Base-by-base conservation (phyloP, 257 asterid genomes). In the Anisodus acutangulus region DNA sequence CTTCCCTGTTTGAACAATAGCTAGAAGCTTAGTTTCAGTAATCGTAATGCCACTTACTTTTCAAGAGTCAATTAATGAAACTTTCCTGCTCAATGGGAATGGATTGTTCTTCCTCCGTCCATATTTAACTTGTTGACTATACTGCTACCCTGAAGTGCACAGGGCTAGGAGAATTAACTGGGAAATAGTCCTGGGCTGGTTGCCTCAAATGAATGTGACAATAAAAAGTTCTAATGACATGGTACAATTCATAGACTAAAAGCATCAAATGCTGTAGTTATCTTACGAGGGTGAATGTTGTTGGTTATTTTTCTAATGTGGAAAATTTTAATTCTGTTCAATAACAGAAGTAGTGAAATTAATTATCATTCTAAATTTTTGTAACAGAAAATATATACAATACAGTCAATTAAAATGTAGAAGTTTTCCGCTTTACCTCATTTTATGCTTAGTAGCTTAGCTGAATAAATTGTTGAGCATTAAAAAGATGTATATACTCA, bases 401-500 rank as follows among this genome's bases (percentile, higher is more conserved):
- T 47, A 47, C 58, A 19, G 59, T 47, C 62, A 51, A 51, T 49
- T 49, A 3, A 49, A 47, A 49, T 13, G 45, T 51, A 51, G 13
- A 76, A 49, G 63, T 47, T 72, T 19, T 76, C 60, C 2, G 3
- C 63, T 51, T 49, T 22, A 49, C 59, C 81, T 49, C 81, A 12
- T 76, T 51, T 76, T 76, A 51, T 51, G 81, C 22, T 11, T 12
- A 22, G 9, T 26, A 12, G 22, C 11, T 51, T 22, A 76, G 63
- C 19, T 76, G 45, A 22, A 22, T 76, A 76, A 76, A 76, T 76
- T 76, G 8, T 76, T 76, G 81, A 76, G 45, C 45, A 26, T 49
- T 49, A 76, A 26, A 37, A 64, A 10, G 43, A 74, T 76, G 63
- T 51, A 22, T 76, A 51, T 8, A 39, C 80, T 19, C 58, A 51